Evolutionary conservation across 1,284 basidiomycete species (phyloP), one percentile per base, ranked within the genome.

Genomic region (Ceratorhiza oryzae-sativae): DNA sequence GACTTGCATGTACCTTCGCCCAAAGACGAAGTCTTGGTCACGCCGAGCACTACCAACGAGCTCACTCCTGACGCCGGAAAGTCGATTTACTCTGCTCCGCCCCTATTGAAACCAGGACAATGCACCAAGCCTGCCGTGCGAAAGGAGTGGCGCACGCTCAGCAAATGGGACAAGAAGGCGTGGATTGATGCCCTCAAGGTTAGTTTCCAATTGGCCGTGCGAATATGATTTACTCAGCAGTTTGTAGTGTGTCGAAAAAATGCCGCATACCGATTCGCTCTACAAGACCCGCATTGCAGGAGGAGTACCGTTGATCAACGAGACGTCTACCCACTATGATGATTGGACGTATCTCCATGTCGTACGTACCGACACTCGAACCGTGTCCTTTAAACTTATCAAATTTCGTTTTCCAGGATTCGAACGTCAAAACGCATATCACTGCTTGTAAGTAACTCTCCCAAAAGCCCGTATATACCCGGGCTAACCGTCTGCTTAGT

Each of bases 101-200:
- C 41, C 15, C 18, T 63, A 13, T 10, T 30, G 32, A 46, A 46
- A 48, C 55, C 68, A 1, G 41, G 68, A 3, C 18, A 42, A 25
- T 60, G 68, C 42, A 60, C 49, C 12, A 71, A 71, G 13, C 58
- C 58, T 3, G 56, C 27, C 8, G 45, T 71, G 3, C 70, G 58
- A 8, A 23, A 39, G 12, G 70, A 71, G 48, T 71, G 70, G 70
- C 23, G 70, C 12, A 59, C 39, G 8, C 27, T 48, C 3, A 53
- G 27, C 18, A 71, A 49, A 25, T 30, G 45, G 15, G 70, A 62
- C 20, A 59, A 62, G 58, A 71, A 71, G 15, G 55, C 56, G 12
- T 62, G 36, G 36, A 49, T 62, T 23, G 70, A 62, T 62, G 39
- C 70, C 6, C n/a, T 61, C 42, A 71, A 71, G 70, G 70, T 71